These are phyloP conservation scores for Ophiostoma novo-ulmi DNA, from an alignment of 2,329 filamentous ascomycete genomes.

Conservation along the genomic window DNA sequence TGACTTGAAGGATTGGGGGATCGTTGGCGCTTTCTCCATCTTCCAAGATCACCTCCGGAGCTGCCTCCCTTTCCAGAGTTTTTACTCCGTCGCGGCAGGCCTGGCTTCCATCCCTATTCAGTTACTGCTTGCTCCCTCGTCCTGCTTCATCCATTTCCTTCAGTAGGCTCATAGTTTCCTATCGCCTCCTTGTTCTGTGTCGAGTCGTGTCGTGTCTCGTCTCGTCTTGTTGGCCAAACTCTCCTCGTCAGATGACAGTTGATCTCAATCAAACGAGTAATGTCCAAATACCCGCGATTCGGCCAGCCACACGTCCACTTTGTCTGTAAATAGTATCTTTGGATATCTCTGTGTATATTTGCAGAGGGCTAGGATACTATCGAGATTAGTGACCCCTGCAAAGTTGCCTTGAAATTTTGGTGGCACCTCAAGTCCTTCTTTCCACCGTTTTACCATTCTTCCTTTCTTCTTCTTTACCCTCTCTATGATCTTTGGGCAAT, in stretches of 20 bases:
- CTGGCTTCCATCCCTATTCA: background rate
- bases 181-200: background rate
- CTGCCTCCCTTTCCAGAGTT: slow-evolving; percentile 3
- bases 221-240: background rate
- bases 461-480: background rate
- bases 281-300: background rate
- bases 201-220: background rate
- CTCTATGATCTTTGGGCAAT: background rate
- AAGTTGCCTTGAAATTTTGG: background rate
- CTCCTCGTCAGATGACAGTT: background rate
- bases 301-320: background rate
- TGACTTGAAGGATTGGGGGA: background rate
- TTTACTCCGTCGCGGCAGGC: slow-evolving; percentile 8
- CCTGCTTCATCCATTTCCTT: background rate
- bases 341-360: background rate
- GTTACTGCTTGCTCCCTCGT: too few relatives aligned
- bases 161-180: background rate
- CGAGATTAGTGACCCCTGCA: slow-evolving; percentile 4
- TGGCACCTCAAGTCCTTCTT: background rate
- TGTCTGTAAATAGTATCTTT: background rate
- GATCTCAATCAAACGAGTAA: background rate
- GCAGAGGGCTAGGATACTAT: background rate
- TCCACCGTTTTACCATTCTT: background rate
- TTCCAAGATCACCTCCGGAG: background rate
- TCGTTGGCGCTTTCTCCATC: background rate